Base-by-base conservation (phyloP, 2,329 filamentous ascomycete species). In the Microcyclospora tardicrescens region DNA sequence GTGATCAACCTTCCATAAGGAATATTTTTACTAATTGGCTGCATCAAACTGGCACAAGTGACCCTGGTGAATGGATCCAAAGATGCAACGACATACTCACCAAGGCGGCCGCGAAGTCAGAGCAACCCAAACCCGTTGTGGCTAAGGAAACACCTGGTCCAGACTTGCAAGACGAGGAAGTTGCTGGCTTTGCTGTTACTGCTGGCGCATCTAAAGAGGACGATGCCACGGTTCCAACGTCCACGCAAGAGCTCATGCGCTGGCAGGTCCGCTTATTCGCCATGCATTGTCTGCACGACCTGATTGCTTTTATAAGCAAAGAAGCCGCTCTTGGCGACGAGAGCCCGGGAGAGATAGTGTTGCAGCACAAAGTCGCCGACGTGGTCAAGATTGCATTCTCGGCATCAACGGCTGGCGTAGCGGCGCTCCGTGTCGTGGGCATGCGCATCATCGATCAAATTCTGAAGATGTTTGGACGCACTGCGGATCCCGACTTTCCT, bases 181-280 rank as follows among this genome's bases (percentile, higher is more conserved):
- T 94, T 28, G 91, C 91, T 37, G 91, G 91, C 0, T 96, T 98
- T 55, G 87, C 87, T 27, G 75, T 79, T n/a, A 78, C 81, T 1
- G 71, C 71, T 19, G 79, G 77, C 16, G 72, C 67, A 3, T 66
- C 58, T 6, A 64, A 61, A 15, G 62, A 65, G 33, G 64, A 68
- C 33, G 51, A 61, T 29, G 51, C 59, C 13, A 54, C 60, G 29
- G 54, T 57, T 5, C 50, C 57, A 2, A 62, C 61, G 15, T 59
- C 61, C 11, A 66, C 86, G 14, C 86, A 93, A 51, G 91, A 98
- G 58, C 75, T 91, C 11, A 68, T 98, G 43, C 79, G 86, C 49
- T 98, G 91, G 91, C 91, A 98, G 59, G 89, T 94, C 6, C 79
- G 84, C 28, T 86, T 86, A 1, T 96, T 96, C 61, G 87, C 86